phyloP scores from a whole-genome alignment of 441 rosid species.

The Aquilaria agallochum region DNA sequence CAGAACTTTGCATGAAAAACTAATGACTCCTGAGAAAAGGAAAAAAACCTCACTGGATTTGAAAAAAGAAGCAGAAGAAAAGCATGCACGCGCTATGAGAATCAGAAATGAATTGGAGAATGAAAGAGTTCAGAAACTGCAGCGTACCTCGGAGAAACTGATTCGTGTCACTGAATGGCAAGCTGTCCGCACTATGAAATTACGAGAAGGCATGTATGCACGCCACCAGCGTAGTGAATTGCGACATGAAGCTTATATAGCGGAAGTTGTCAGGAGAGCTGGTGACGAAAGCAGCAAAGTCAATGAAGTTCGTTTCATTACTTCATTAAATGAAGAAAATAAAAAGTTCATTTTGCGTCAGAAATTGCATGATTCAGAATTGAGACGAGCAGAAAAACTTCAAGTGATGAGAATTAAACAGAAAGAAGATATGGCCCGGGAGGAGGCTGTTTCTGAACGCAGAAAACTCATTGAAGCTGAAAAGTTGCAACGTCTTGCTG shows the following conservation, averaged over 20 bases:
- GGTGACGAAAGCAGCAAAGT: constrained; percentile 91
- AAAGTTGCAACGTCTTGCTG: constrained; percentile 79
- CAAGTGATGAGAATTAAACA: constrained; percentile 67
- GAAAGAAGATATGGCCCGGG: constrained; percentile 79
- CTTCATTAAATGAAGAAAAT: constrained; percentile 82
- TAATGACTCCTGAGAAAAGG: constrained; percentile 82
- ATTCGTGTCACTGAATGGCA: constrained; percentile 84
- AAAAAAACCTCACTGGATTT: constrained; percentile 69
- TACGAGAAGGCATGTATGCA: constrained; percentile 79
- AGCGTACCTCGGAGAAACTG: constrained; percentile 76
- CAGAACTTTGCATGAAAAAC: constrained; percentile 61
- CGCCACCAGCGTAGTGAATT: constrained; percentile 77
- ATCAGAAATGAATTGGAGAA: constrained; percentile 74
- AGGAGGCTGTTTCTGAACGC: constrained; percentile 81
- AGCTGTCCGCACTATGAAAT: constrained; percentile 68
- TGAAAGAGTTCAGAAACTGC: constrained; percentile 79
- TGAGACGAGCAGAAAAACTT: constrained; percentile 80
- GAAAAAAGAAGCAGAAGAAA: constrained; percentile 78
- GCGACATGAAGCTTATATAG: constrained; percentile 81
- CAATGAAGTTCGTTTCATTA: constrained; percentile 81
- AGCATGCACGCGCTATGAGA: constrained; percentile 78
- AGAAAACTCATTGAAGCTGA: constrained; percentile 81
- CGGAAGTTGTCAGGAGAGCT: constrained; percentile 84
- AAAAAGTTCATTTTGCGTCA: constrained; percentile 79
- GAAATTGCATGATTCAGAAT: constrained; percentile 74